These are phyloP conservation scores for Leccinum variicolor DNA, from an alignment of 768 basidiomycete genomes.

Conservation along the genomic window DNA sequence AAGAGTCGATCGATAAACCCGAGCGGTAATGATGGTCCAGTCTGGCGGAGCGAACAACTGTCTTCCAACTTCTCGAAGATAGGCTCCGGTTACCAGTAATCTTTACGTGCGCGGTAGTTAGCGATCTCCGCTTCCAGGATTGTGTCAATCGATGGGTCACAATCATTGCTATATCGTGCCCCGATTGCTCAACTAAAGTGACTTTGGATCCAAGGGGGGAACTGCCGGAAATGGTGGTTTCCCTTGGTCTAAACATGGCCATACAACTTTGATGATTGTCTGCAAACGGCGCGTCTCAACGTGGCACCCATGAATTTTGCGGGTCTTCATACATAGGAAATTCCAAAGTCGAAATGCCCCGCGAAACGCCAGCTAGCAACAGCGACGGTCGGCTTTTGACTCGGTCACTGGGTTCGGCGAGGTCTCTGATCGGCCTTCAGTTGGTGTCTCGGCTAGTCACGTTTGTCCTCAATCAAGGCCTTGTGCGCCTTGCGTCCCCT, in stretches of 20 bases:
- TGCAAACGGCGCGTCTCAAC: not conserved
- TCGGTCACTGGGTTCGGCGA: constrained; percentile 39
- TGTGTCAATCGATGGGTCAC: not conserved
- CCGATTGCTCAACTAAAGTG: not conserved
- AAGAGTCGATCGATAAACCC: not conserved
- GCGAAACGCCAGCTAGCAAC: not conserved
- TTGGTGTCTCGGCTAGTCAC: constrained; percentile 81
- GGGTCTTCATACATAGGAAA: constrained; percentile 1
- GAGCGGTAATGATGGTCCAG: not conserved
- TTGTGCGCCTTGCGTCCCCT: constrained; percentile 81
- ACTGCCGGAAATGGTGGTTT: not conserved
- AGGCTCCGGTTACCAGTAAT: not conserved
- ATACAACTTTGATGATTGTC: constrained; percentile 5
- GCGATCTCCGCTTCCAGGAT: not conserved
- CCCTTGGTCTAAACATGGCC: constrained; percentile 7
- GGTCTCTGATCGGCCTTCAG: constrained; percentile 82
- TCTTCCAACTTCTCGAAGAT: not conserved
- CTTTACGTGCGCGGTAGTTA: not conserved
- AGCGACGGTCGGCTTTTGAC: constrained; percentile 19
- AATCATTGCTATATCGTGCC: not conserved
- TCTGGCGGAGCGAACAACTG: not conserved
- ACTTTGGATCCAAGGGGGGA: not conserved
- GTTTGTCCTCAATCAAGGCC: constrained; percentile 83
- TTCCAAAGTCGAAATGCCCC: constrained; percentile 9
- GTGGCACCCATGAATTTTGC: constrained; percentile 2